Conservation (phyloP, 75 land plant genomes). For the Pinus tabuliformis region DNA sequence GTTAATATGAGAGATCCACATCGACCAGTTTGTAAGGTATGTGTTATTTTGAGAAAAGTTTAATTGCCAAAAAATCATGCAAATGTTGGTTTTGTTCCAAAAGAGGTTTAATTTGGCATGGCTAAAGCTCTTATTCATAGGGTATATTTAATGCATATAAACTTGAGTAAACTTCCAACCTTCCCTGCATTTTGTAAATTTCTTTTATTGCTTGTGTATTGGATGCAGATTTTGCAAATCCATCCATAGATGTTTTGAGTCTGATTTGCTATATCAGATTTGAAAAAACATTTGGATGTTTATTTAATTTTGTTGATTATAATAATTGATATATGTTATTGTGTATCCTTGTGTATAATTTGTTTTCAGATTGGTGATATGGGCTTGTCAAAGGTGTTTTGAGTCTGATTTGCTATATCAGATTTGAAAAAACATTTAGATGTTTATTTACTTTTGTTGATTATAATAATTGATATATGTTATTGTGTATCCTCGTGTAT, state of each 20-base stretch:
- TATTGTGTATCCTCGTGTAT: not conserved
- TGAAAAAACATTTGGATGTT: not conserved
- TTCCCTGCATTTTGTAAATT: not conserved
- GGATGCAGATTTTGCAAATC: not conserved
- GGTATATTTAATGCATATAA: not conserved
- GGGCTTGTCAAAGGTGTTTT: slow-evolving; percentile 26
- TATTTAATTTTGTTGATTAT: not conserved
- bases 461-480: not conserved
- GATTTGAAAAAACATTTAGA: not conserved
- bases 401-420: not conserved
- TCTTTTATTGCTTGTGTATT: not conserved
- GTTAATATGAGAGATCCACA: slow-evolving; percentile 98
- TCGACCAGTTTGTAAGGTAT: slow-evolving; percentile 94
- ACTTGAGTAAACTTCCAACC: not conserved
- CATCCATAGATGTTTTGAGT: not conserved
- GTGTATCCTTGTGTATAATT: not conserved
- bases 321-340: not conserved
- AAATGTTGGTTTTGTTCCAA: not conserved
- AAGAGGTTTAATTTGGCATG: not conserved
- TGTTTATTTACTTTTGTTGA: not conserved
- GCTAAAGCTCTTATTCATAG: not conserved
- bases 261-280: not conserved
- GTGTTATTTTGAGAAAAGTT: not conserved
- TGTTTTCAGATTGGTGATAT: slow-evolving; percentile 22
- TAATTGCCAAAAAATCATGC: not conserved